Conservation (phyloP, 495 filamentous ascomycete species). For the Trichoderma reesei region DNA sequence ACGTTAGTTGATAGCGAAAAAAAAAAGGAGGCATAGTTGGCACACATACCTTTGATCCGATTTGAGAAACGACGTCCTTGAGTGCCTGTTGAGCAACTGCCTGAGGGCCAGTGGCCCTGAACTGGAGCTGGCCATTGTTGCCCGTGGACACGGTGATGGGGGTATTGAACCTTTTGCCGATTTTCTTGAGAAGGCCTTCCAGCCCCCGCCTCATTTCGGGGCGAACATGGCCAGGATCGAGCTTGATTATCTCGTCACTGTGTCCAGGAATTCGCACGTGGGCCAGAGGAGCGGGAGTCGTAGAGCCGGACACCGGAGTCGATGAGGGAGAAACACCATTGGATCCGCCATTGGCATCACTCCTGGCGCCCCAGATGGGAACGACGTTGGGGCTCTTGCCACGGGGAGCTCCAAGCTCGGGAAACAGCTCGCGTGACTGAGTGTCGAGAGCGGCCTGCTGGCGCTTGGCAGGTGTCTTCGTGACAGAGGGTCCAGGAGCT, state of each 20-base stretch:
- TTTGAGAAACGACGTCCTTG: slow-evolving; percentile 72
- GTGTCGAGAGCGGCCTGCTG: slow-evolving; percentile 57
- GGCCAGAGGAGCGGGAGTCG: slow-evolving; percentile 39
- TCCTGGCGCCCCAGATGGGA: slow-evolving; percentile 48
- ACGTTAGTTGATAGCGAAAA: slow-evolving; percentile 13
- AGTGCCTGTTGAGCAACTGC: slow-evolving; percentile 72
- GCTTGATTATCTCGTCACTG: slow-evolving; percentile 61
- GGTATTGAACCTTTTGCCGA: slow-evolving; percentile 80
- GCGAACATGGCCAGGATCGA: slow-evolving; percentile 54
- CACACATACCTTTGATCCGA: slow-evolving; percentile 68
- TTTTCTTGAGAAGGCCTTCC: slow-evolving; percentile 70
- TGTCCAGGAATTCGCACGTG: slow-evolving; percentile 68
- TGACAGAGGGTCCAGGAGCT: slow-evolving; percentile 27
- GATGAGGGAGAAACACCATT: slow-evolving; percentile 52
- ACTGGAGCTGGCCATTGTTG: slow-evolving; percentile 57
- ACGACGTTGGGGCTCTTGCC: slow-evolving; percentile 41
- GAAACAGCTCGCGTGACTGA: slow-evolving; percentile 81
- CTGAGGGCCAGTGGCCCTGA: slow-evolving; percentile 70
- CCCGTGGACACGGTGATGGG: slow-evolving; percentile 63
- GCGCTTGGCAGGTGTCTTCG: slow-evolving; percentile 51
- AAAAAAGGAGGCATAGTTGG: not conserved
- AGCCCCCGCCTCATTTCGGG: slow-evolving; percentile 73
- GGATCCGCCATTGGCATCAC: slow-evolving; percentile 42
- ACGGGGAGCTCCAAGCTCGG: slow-evolving; percentile 69
- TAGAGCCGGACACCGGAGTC: slow-evolving; percentile 46